A percentile compares a stretch with the other conserved stretches of the same genome.
Evolutionary conservation across 106 monocot species (phyloP).

Genomic region (Acanthochlamys bracteata): DNA sequence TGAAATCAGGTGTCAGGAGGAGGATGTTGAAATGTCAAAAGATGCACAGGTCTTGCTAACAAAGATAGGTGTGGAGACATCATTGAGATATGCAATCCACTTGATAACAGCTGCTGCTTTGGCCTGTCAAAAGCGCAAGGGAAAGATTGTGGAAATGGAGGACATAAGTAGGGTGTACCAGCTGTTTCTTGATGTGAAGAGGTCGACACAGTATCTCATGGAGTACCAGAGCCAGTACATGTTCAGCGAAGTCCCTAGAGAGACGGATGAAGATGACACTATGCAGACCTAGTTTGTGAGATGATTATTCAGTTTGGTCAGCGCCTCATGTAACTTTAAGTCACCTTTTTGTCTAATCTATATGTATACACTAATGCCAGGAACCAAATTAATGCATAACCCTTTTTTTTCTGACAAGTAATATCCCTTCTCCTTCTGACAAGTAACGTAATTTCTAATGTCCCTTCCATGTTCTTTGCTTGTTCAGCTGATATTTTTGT

Average conservation of each 20-base stretch:
- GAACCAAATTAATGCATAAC: too few species aligned
- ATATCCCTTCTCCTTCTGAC: too few species aligned
- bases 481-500: too few species aligned
- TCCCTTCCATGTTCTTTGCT: too few species aligned
- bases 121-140: conserved; percentile 73
- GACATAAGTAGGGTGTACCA: conserved; percentile 83
- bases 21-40: conserved; percentile 88
- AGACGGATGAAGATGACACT: conserved; percentile 34
- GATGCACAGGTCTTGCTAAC: conserved; percentile 70
- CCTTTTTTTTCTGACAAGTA: too few species aligned
- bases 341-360: too few species aligned
- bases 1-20: conserved; percentile 82
- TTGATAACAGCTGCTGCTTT: conserved; percentile 76
- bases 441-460: too few species aligned
- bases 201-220: conserved; percentile 89
- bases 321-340: too few species aligned
- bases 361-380: too few species aligned
- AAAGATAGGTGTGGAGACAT: conserved; percentile 83
- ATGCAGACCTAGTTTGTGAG: conserved; percentile 64
- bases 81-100: conserved; percentile 77
- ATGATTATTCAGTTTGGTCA: too few species aligned
- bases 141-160: conserved; percentile 84
- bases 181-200: conserved; percentile 89
- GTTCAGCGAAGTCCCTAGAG: conserved; percentile 61
- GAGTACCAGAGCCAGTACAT: conserved; percentile 92